A percentile compares a stretch with the other conserved stretches of the same genome.
Conservation (phyloP, 306 rosid genomes). For the Fragaria ananassa region DNA sequence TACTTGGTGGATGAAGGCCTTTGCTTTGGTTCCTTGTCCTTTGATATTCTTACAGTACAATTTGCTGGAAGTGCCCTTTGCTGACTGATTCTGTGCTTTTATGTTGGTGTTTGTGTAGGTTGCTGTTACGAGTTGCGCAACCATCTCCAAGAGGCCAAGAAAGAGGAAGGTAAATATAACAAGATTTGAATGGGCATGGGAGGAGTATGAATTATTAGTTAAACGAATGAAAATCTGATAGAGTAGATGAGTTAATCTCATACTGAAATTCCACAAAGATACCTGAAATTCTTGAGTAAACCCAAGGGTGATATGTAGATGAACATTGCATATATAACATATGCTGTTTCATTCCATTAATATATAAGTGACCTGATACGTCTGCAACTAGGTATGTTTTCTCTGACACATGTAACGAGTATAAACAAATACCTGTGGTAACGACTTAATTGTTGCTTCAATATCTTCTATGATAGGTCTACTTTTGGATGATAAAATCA, state of each 20-base stretch:
- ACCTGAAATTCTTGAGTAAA: neutral
- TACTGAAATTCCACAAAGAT: neutral
- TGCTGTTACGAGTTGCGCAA: conserved; percentile 31
- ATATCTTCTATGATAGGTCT: neutral
- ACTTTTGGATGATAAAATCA: neutral
- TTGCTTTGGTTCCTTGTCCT: neutral
- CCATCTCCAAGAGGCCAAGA: conserved; percentile 49
- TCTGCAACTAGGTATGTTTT: neutral
- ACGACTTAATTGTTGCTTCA: neutral
- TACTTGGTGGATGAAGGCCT: neutral
- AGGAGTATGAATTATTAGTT: neutral
- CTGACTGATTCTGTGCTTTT: conserved; percentile 3
- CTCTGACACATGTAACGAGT: neutral
- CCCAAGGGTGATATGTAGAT: neutral
- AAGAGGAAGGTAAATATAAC: conserved; percentile 55
- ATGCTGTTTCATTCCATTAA: neutral
- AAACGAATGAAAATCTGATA: neutral
- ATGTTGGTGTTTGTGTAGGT: conserved; percentile 34
- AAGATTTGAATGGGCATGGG: neutral
- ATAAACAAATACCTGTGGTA: neutral
- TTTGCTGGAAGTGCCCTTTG: neutral
- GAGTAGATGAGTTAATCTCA: neutral
- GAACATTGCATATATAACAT: neutral
- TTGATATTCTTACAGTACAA: neutral
- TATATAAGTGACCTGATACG: neutral